These are phyloP conservation scores for Dicorynia guianensis DNA, from an alignment of 306 rosid genomes.

Conservation along the genomic window DNA sequence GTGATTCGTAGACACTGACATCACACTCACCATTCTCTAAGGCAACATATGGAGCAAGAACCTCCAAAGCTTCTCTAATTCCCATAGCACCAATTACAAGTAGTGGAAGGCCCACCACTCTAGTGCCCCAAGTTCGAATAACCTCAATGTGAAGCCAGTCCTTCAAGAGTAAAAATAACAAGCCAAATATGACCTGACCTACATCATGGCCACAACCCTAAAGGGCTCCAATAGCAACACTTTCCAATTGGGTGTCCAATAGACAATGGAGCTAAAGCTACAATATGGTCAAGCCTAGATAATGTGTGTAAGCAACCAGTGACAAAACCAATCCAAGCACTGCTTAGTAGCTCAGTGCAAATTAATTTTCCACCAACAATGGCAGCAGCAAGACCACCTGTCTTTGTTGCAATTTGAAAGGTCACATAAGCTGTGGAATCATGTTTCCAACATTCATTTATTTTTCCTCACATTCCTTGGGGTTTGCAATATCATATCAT, in stretches of 20 bases:
- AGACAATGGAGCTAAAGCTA: constrained; percentile 95
- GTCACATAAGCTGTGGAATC: constrained; percentile 84
- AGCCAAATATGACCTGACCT: constrained; percentile 90
- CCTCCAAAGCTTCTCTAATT: no score
- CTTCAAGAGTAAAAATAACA: constrained; percentile 76
- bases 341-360: constrained; percentile 75
- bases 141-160: no score
- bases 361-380: constrained; percentile 70
- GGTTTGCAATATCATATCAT: constrained; percentile 45
- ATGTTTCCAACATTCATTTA: constrained; percentile 38
- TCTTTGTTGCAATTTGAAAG: constrained; percentile 67
- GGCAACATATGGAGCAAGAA: no score
- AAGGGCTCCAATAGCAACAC: constrained; percentile 95
- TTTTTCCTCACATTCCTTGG: constrained; percentile 41
- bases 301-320: constrained; percentile 96
- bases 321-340: no score
- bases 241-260: constrained; percentile 86
- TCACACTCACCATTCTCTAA: no score
- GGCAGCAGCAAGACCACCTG: constrained; percentile 66
- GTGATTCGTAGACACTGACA: constrained; percentile 59
- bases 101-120: no score
- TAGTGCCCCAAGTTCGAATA: no score
- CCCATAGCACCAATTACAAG: no score
- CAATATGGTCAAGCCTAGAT: constrained; percentile 98
- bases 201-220: constrained; percentile 99